Evolutionary conservation across 768 basidiomycete genomes (phyloP).

Genomic region (Floccularia luteovirens): DNA sequence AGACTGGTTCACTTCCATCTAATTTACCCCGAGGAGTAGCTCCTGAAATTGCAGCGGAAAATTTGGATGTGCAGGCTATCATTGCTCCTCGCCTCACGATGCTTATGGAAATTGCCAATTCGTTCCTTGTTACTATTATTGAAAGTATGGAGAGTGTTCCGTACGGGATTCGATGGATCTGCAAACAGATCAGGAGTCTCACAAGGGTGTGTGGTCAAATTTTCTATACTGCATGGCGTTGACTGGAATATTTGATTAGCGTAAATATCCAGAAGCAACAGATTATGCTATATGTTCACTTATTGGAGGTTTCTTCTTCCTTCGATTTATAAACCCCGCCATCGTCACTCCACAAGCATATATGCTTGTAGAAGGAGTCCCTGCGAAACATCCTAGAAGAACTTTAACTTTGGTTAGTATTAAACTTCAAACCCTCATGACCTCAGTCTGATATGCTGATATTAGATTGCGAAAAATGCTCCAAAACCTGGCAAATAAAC

Average conservation of each 20-base stretch:
- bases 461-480: slow-evolving; percentile 98
- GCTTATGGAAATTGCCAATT: slow-evolving; percentile 99
- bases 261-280: slow-evolving; percentile 98
- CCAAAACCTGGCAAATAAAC: slow-evolving; percentile 98
- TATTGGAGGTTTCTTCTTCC: slow-evolving; percentile 99
- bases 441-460: neutral
- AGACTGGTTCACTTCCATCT: slow-evolving; percentile 85
- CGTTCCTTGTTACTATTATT: slow-evolving; percentile 95
- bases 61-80: slow-evolving; percentile 94
- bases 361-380: slow-evolving; percentile 97
- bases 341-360: slow-evolving; percentile 99
- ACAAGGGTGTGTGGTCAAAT: slow-evolving; percentile 63
- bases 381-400: slow-evolving; percentile 94
- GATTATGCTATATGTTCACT: slow-evolving; percentile 98
- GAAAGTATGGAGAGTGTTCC: slow-evolving; percentile 98
- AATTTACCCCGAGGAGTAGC: slow-evolving; percentile 91
- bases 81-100: slow-evolving; percentile 95
- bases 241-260: slow-evolving; percentile 33
- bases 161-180: slow-evolving; percentile 99
- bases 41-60: slow-evolving; percentile 91
- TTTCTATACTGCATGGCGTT: slow-evolving; percentile 1
- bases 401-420: slow-evolving; percentile 73
- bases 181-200: slow-evolving; percentile 96
- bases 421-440: neutral
- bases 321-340: slow-evolving; percentile 98